phyloP scores from a whole-genome alignment of 768 basidiomycete species.

The Pseudohyphozyma bogoriensis region DNA sequence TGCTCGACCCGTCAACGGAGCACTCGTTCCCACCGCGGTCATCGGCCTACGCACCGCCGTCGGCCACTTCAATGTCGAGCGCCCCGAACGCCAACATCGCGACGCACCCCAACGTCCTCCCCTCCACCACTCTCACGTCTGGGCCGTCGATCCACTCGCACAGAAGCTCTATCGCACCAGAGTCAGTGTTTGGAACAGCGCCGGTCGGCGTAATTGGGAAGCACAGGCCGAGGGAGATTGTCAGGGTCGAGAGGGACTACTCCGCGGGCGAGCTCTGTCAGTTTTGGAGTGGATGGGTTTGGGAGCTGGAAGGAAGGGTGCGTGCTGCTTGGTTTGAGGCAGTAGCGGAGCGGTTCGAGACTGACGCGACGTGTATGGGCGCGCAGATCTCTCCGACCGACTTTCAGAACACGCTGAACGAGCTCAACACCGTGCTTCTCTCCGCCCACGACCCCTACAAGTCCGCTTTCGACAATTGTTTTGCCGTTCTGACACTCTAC shows the following conservation, averaged over 20 bases:
- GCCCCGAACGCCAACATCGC: not conserved
- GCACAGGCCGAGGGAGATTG: conserved; percentile 82
- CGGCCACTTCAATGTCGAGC: not conserved
- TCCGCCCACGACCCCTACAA: conserved; percentile 69
- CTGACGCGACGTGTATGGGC: not conserved
- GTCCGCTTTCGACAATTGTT: conserved; percentile 64
- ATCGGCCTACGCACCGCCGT: no score
- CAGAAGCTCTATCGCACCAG: conserved; percentile 3
- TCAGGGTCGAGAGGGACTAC: conserved; percentile 88
- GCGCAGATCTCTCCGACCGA: conserved; percentile 76
- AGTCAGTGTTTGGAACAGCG: conserved; percentile 46
- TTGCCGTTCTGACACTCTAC: conserved; percentile 72
- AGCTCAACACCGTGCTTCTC: conserved; percentile 77
- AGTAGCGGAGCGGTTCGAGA: not conserved
- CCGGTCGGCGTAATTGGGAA: conserved; percentile 77
- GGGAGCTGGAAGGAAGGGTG: conserved; percentile 88
- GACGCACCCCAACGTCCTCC: not conserved
- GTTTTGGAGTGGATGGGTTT: conserved; percentile 76
- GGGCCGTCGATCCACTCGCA: conserved; percentile 6
- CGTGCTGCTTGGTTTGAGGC: conserved; percentile 34
- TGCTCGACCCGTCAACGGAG: no score
- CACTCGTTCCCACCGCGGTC: no score
- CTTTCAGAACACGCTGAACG: conserved; percentile 80
- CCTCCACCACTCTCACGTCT: not conserved
- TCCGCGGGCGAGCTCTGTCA: conserved; percentile 82